A percentile compares a stretch with the other conserved stretches of the same genome.
These are phyloP conservation scores for Candida nemodendra DNA, from an alignment of 805 yeast species.

Conservation along the genomic window DNA sequence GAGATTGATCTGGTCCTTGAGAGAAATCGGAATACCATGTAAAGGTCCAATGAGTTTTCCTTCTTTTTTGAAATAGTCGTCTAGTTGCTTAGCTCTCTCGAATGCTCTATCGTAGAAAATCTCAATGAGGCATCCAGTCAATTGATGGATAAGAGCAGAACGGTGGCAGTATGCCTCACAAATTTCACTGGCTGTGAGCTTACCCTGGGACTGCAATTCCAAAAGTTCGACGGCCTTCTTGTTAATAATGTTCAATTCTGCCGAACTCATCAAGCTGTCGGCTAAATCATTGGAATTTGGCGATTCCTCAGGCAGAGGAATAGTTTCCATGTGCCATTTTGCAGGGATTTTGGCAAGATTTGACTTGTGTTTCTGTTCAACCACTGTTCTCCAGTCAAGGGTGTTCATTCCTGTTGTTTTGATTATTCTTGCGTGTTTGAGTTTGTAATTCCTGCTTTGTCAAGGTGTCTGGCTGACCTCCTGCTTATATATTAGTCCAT, in stretches of 20 bases:
- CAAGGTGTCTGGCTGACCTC: too few relatives aligned
- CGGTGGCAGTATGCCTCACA: slow-evolving; percentile 42
- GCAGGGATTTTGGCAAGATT: slow-evolving; percentile 28
- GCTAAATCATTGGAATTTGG: slow-evolving; percentile 24
- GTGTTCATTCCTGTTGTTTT: too few relatives aligned
- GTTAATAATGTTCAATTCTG: slow-evolving; percentile 24
- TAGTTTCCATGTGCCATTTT: slow-evolving; percentile 28
- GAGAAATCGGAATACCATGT: slow-evolving; percentile 46
- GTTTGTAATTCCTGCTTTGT: too few relatives aligned
- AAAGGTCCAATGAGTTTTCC: slow-evolving; percentile 41
- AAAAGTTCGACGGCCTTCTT: slow-evolving; percentile 26
- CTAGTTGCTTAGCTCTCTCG: slow-evolving; percentile 39
- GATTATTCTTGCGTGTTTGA: too few relatives aligned
- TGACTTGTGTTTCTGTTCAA: slow-evolving; percentile 19
- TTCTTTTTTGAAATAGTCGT: slow-evolving; percentile 32
- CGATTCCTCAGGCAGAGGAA: slow-evolving; percentile 31
- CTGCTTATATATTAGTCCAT: too few relatives aligned
- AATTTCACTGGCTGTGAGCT: slow-evolving; percentile 36
- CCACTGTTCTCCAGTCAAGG: slow-evolving; percentile 20
- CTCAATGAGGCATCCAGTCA: slow-evolving; percentile 42
- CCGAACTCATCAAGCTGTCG: slow-evolving; percentile 21
- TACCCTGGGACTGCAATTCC: slow-evolving; percentile 29
- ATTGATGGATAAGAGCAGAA: slow-evolving; percentile 42
- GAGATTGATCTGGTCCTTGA: slow-evolving; percentile 44
- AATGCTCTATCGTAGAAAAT: slow-evolving; percentile 42